Percentiles rank a stretch among this genome's conserved stretches.
Conservation (phyloP, 2,329 filamentous ascomycete genomes). For the Epichloe elymi region DNA sequence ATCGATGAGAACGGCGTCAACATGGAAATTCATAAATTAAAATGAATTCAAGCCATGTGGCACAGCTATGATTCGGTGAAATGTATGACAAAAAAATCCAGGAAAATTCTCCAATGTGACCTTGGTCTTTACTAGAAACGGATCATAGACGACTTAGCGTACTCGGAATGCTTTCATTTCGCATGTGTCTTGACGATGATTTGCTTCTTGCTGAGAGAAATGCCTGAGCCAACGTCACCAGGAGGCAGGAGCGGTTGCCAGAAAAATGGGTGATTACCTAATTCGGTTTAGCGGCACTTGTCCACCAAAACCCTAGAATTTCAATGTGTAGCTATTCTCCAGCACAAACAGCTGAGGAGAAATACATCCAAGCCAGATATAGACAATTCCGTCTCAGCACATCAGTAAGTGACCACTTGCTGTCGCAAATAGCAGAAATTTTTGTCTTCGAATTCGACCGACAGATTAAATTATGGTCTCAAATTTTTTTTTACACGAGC, state of each 20-base stretch:
- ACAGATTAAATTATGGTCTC: neutral
- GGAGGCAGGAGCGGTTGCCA: neutral
- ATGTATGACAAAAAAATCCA: neutral
- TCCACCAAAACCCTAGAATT: slow-evolving; percentile 35
- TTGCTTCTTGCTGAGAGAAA: neutral
- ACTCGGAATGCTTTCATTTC: neutral
- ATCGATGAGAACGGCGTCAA: slow-evolving; percentile 53
- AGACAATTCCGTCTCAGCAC: slow-evolving; percentile 22
- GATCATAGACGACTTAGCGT: neutral
- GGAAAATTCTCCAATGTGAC: neutral
- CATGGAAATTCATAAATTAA: slow-evolving; percentile 43
- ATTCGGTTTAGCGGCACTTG: slow-evolving; percentile 24
- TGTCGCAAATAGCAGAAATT: slow-evolving; percentile 4
- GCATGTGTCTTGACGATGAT: too few species aligned
- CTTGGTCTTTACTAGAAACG: neutral
- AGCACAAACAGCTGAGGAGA: slow-evolving; percentile 25
- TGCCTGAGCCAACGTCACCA: neutral
- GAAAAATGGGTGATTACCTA: slow-evolving; percentile 23
- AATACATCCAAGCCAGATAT: slow-evolving; percentile 19
- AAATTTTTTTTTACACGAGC: slow-evolving; percentile 4
- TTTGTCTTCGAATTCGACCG: neutral
- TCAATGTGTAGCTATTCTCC: slow-evolving; percentile 21
- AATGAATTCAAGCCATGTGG: slow-evolving; percentile 27
- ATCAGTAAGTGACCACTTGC: slow-evolving; percentile 21
- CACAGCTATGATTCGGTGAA: slow-evolving; percentile 11